Conservation (phyloP, 257 asterid genomes). For the Solanum lignicaule region DNA sequence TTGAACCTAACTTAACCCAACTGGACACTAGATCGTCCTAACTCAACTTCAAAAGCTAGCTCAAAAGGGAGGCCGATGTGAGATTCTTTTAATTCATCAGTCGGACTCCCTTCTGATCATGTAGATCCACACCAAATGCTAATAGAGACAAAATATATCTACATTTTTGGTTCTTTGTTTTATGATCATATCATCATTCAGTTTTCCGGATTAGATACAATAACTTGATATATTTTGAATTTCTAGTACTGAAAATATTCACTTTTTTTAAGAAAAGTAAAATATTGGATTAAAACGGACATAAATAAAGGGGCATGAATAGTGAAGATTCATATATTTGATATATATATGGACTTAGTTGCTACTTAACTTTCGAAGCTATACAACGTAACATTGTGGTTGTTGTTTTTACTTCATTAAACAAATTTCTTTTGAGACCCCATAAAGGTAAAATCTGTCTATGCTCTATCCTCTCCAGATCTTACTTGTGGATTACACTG, state of each 20-base stretch:
- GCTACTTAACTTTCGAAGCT: not conserved
- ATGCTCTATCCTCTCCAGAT: not conserved
- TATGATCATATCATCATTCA: not conserved
- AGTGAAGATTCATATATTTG: not conserved
- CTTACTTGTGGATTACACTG: not conserved
- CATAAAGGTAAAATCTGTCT: no score
- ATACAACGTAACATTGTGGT: not conserved
- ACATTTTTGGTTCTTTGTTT: not conserved
- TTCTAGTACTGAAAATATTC: not conserved
- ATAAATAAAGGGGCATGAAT: not conserved
- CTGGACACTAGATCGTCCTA: rapidly evolving
- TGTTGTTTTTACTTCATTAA: not conserved
- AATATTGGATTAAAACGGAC: not conserved
- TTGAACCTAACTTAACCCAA: not conserved
- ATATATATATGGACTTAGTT: no score
- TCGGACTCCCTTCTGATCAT: not conserved
- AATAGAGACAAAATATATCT: no score
- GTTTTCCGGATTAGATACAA: not conserved
- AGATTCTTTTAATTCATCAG: not conserved
- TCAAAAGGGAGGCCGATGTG: no score
- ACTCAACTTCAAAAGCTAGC: not conserved
- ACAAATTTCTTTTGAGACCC: not conserved
- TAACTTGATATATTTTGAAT: not conserved
- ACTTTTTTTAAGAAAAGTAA: no score
- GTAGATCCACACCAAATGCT: no score